Percentiles rank a stretch among this genome's conserved stretches.
Conservation (phyloP, 192 early-diverging fungal species). For the Entomortierella beljakovae region DNA sequence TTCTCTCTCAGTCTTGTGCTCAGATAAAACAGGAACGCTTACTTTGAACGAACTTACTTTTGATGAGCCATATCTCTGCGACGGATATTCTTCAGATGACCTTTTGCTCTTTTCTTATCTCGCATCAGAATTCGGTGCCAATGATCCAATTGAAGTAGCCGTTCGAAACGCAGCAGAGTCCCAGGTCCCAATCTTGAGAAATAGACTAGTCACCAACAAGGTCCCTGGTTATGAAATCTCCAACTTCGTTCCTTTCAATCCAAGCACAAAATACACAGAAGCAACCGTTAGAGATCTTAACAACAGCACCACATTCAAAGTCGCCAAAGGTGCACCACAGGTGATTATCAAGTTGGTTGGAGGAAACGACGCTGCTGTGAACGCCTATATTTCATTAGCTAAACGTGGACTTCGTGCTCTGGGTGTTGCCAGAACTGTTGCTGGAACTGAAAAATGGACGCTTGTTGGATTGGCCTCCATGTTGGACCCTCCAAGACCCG, state of each 20-base stretch:
- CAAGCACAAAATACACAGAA: conserved; percentile 74
- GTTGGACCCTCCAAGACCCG: conserved; percentile 75
- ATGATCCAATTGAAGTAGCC: conserved; percentile 82
- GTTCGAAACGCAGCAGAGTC: conserved; percentile 71
- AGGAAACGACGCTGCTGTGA: conserved; percentile 62
- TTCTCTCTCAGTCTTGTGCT: conserved; percentile 74
- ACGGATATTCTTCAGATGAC: conserved; percentile 61
- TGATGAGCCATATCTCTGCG: conserved; percentile 71
- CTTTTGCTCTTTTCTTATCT: conserved; percentile 73
- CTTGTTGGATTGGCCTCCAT: conserved; percentile 75
- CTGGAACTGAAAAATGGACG: conserved; percentile 64
- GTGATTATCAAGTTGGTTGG: conserved; percentile 70
- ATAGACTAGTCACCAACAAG: conserved; percentile 56
- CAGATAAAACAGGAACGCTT: conserved; percentile 81
- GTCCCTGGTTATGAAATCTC: conserved; percentile 77
- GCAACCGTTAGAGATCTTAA: conserved; percentile 67
- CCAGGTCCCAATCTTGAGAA: conserved; percentile 59
- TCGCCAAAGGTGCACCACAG: conserved; percentile 82
- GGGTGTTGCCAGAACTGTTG: conserved; percentile 73
- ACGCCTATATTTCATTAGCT: conserved; percentile 70
- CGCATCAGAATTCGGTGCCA: conserved; percentile 77
- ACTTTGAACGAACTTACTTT: conserved; percentile 83
- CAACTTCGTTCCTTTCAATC: conserved; percentile 80
- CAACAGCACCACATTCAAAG: conserved; percentile 64
- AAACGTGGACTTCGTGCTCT: conserved; percentile 76